Evolutionary conservation across 345 rosid genomes (phyloP).

Genomic region (Eucalyptus regnans): DNA sequence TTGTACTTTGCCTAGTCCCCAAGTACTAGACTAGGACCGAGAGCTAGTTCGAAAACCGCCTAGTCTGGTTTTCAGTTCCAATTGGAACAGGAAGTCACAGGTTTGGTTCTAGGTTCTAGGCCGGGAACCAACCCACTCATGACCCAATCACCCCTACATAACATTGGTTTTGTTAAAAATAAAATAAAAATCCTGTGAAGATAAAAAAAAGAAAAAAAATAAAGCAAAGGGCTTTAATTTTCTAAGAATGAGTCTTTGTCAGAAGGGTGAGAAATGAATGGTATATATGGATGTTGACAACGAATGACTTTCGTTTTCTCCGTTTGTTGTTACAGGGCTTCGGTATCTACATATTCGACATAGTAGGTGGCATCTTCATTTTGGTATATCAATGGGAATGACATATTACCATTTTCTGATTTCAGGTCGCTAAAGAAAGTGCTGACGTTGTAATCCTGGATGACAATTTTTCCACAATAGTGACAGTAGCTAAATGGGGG

Average conservation of each 20-base stretch:
- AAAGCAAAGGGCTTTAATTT: neutral
- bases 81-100: too few species aligned
- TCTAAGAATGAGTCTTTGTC: neutral
- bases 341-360: neutral
- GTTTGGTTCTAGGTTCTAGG: neutral
- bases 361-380: neutral
- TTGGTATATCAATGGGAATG: neutral
- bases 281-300: neutral
- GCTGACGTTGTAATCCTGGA: constrained; percentile 93
- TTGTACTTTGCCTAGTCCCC: neutral
- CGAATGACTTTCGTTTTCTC: neutral
- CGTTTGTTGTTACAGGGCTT: neutral
- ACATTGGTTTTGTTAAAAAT: neutral
- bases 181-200: neutral
- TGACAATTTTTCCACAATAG: constrained; percentile 91
- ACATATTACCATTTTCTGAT: neutral
- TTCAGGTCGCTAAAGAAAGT: constrained; percentile 96
- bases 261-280: neutral
- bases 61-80: neutral
- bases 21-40: too few species aligned
- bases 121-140: neutral
- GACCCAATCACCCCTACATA: neutral
- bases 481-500: constrained; percentile 94
- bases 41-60: too few species aligned
- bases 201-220: neutral